A percentile compares a stretch with the other conserved stretches of the same genome.
phyloP scores from a whole-genome alignment of 192 early-diverging fungal species.

The Chytriomyces sp. region DNA sequence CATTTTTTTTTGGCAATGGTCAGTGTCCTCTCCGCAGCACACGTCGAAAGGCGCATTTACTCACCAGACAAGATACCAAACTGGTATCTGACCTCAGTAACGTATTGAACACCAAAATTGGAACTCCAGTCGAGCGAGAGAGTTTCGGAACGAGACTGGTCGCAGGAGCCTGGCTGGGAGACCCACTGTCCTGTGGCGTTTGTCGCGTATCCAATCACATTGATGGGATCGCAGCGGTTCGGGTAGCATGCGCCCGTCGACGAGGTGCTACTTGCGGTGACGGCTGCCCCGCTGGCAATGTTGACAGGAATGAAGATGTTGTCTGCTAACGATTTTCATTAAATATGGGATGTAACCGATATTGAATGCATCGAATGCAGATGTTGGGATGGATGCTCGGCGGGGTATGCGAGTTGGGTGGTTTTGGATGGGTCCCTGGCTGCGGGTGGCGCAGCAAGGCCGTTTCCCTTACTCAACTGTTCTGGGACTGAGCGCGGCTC shows the following conservation, averaged over 20 bases:
- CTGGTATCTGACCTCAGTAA: slow-evolving; percentile 16
- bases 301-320: slow-evolving; percentile 14
- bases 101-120: slow-evolving; percentile 22
- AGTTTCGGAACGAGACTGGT: neutral
- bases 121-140: slow-evolving; percentile 9
- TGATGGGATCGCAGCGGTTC: neutral
- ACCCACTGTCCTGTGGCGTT: neutral
- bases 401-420: no score
- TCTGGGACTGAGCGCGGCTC: no score
- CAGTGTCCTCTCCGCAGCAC: neutral
- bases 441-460: no score
- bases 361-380: no score
- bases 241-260: slow-evolving; percentile 6
- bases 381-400: no score
- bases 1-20: neutral
- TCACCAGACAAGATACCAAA: neutral
- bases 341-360: no score
- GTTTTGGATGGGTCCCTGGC: no score
- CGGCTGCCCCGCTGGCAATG: slow-evolving; percentile 3
- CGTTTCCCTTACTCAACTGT: no score
- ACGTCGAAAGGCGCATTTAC: no score
- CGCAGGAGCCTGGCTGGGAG: neutral
- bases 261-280: neutral
- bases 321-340: neutral
- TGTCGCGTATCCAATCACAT: slow-evolving; percentile 6